These are phyloP conservation scores for Talaromyces liani DNA, from an alignment of 495 filamentous ascomycete genomes.

Conservation along the genomic window DNA sequence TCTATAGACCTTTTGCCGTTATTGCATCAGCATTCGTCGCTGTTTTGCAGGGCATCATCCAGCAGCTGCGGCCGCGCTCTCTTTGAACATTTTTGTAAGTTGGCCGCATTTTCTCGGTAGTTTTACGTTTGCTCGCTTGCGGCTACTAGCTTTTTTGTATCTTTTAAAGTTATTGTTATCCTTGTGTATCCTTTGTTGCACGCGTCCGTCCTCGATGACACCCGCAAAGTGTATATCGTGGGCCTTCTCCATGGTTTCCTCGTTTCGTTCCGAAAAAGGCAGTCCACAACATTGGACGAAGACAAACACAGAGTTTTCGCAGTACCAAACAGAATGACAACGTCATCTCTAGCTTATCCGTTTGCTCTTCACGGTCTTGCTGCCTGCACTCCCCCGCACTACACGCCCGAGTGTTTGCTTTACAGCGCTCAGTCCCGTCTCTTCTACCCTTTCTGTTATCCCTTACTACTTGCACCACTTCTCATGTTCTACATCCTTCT, in stretches of 20 bases:
- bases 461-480: not conserved
- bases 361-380: not conserved
- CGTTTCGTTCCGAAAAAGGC: not conserved
- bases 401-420: not conserved
- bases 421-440: not conserved
- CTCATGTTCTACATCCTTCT: not conserved
- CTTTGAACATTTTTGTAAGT: not conserved
- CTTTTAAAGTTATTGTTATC: not conserved
- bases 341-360: not conserved
- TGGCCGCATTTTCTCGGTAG: not conserved
- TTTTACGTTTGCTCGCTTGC: not conserved
- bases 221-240: not conserved
- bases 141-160: not conserved
- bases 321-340: not conserved
- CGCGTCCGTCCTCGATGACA: not conserved
- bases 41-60: not conserved
- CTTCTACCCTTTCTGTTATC: not conserved
- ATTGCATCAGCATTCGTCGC: not conserved
- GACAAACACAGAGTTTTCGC: not conserved
- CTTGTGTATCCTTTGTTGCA: not conserved
- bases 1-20: not conserved
- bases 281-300: not conserved
- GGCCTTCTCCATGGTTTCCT: not conserved
- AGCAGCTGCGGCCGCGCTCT: not conserved
- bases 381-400: not conserved